Percentiles rank a stretch among this genome's conserved stretches.
phyloP scores from a whole-genome alignment of 208 protist species.

The Naegleria fowleri region DNA sequence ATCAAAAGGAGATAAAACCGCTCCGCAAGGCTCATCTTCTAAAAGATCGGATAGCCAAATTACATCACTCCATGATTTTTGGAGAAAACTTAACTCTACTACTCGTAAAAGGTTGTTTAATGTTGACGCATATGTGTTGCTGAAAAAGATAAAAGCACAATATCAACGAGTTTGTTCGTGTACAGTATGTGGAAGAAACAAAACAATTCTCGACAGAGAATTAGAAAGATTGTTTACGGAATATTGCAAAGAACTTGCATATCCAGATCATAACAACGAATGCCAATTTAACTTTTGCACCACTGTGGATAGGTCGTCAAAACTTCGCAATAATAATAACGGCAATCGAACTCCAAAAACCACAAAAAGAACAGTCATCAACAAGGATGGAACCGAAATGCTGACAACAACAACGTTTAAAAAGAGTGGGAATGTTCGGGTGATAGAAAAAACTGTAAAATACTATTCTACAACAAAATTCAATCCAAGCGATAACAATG shows the following conservation, averaged over 20 bases:
- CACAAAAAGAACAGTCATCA: neutral
- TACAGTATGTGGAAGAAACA: constrained; percentile 23
- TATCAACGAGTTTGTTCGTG: neutral
- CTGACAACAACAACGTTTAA: neutral
- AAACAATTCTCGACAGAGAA: constrained; percentile 14
- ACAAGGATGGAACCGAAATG: neutral
- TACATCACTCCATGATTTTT: neutral
- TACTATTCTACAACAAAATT: neutral
- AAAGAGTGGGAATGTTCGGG: neutral
- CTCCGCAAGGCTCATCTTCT: neutral
- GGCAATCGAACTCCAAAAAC: neutral
- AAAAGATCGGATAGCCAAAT: neutral
- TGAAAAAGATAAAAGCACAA: constrained; percentile 9
- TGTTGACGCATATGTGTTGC: neutral
- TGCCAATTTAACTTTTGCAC: neutral
- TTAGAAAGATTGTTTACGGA: neutral
- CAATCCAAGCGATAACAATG: neutral
- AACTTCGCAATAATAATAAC: neutral
- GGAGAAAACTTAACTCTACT: neutral
- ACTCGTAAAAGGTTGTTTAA: neutral
- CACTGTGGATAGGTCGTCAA: neutral
- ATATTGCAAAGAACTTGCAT: constrained; percentile 19
- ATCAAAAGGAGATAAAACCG: neutral
- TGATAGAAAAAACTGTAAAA: constrained; percentile 14
- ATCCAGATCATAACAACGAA: neutral